These are phyloP conservation scores for Trifolium repens DNA, from an alignment of 306 rosid genomes.

Conservation along the genomic window DNA sequence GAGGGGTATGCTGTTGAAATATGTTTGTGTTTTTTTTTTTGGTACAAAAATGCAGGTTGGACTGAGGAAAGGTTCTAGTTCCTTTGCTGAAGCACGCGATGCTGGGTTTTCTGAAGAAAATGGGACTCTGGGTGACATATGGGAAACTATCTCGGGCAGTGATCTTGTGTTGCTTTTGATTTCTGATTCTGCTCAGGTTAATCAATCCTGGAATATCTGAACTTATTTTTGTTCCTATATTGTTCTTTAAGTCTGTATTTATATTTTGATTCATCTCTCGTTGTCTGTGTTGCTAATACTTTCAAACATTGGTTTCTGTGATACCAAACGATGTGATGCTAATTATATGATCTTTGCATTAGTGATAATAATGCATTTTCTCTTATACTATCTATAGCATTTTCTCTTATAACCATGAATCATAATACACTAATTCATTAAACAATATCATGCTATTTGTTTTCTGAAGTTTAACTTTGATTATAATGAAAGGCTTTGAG, in stretches of 20 bases:
- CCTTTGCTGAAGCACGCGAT: constrained; percentile 86
- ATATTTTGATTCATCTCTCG: neutral
- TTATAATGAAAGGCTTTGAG: no score
- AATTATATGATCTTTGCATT: neutral
- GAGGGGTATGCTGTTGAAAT: neutral
- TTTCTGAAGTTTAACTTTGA: no score
- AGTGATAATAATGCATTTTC: neutral
- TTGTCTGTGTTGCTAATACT: neutral
- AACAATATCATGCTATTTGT: neutral
- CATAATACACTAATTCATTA: neutral
- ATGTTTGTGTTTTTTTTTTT: neutral
- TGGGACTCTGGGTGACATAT: constrained; percentile 94
- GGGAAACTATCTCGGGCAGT: constrained; percentile 74
- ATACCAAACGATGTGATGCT: neutral
- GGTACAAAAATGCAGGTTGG: constrained; percentile 60
- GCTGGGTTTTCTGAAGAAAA: constrained; percentile 90
- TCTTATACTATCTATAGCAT: neutral
- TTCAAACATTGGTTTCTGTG: neutral
- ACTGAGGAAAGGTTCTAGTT: constrained; percentile 91
- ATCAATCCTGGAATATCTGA: constrained; percentile 26
- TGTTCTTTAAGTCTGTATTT: constrained; percentile 1
- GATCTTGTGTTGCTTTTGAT: constrained; percentile 92
- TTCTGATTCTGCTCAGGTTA: constrained; percentile 95
- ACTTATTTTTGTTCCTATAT: neutral
- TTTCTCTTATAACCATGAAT: neutral